These are phyloP conservation scores for Populus trichocarpa DNA, from an alignment of 441 rosid genomes.

Conservation along the genomic window DNA sequence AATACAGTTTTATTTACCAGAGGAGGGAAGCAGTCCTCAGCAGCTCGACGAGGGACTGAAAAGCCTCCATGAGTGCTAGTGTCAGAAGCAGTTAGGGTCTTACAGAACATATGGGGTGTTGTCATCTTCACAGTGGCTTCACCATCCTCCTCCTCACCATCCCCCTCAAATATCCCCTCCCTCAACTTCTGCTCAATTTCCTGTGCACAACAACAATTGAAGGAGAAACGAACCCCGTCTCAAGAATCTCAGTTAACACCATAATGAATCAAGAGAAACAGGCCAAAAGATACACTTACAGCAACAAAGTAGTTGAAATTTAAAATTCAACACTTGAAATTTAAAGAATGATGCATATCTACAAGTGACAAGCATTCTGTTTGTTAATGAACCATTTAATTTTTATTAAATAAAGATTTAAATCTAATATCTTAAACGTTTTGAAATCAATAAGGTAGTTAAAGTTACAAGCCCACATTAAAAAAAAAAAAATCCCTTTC, in stretches of 20 bases:
- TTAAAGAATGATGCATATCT: not conserved
- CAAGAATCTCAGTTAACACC: conserved; percentile 1
- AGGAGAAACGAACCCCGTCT: conserved; percentile 8
- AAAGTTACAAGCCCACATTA: not conserved
- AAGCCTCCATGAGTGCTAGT: conserved; percentile 99
- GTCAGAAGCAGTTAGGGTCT: conserved; percentile 97
- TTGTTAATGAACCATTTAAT: not conserved
- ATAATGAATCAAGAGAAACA: not conserved
- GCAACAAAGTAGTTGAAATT: not conserved
- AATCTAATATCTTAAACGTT: conserved; percentile 1
- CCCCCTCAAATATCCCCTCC: conserved; percentile 43
- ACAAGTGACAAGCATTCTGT: not conserved
- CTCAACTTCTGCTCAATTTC: conserved; percentile 52
- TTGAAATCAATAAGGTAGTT: not conserved
- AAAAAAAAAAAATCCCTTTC: not conserved
- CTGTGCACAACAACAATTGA: conserved; percentile 19
- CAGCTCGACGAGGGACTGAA: conserved; percentile 97
- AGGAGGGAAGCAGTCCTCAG: conserved; percentile 98
- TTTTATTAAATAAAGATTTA: not conserved
- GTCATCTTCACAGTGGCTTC: conserved; percentile 55
- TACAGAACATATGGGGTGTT: conserved; percentile 95
- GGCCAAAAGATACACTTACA: not conserved
- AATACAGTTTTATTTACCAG: conserved; percentile 46
- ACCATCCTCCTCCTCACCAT: conserved; percentile 62
- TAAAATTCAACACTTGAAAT: not conserved